A percentile compares a stretch with the other conserved stretches of the same genome.
Conservation (phyloP, 305 asterid species). For the Ajuga reptans region DNA sequence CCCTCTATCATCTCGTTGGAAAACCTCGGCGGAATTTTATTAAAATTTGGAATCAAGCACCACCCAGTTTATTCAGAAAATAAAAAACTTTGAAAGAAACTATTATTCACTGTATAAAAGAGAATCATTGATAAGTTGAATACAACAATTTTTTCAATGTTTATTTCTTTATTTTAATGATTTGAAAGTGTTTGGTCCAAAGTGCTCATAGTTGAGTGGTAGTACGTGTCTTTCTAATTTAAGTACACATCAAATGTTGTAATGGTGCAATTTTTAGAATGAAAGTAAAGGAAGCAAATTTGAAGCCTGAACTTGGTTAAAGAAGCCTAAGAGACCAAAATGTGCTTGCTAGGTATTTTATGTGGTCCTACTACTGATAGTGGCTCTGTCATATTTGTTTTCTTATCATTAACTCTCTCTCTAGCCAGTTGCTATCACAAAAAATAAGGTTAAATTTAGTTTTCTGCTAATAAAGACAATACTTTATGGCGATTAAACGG, state of each 20-base stretch:
- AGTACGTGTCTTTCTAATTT: neutral
- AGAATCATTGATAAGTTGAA: too few relatives aligned
- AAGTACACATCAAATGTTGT: neutral
- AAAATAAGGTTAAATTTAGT: neutral
- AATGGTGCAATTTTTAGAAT: neutral
- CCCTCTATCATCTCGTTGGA: too few relatives aligned
- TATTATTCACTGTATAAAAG: too few relatives aligned
- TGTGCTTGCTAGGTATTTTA: neutral
- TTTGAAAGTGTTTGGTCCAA: too few relatives aligned
- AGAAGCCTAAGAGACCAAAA: neutral
- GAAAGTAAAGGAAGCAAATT: neutral
- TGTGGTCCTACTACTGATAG: slow-evolving; percentile 1
- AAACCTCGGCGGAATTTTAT: too few relatives aligned
- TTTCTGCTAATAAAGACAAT: neutral
- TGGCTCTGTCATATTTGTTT: neutral
- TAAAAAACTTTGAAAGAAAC: neutral
- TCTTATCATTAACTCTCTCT: slow-evolving; percentile 6
- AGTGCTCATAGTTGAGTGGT: too few relatives aligned
- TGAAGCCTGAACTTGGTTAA: slow-evolving; percentile 8
- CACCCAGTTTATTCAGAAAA: neutral
- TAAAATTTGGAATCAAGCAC: neutral
- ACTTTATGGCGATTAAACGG: neutral
- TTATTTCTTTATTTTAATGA: too few relatives aligned
- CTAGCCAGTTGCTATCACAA: slow-evolving; percentile 11
- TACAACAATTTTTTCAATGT: too few relatives aligned